phyloP scores from a whole-genome alignment of 257 asterid genomes.

The Nicotiana paniculata region DNA sequence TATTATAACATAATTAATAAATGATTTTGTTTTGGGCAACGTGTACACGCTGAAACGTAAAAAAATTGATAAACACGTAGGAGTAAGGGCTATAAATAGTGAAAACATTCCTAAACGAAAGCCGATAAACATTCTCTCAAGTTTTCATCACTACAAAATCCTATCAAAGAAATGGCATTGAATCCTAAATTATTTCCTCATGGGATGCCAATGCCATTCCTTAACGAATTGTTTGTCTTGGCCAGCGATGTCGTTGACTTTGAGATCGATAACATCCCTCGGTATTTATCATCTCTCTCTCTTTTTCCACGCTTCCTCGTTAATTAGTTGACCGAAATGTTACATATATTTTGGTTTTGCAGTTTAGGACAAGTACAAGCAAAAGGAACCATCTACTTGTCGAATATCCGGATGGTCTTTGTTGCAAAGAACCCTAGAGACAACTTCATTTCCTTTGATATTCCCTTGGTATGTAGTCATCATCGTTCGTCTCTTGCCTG shows the following conservation, averaged over 20 bases:
- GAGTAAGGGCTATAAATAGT: too few relatives aligned
- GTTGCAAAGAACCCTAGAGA: slow-evolving; percentile 67
- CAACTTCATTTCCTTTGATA: slow-evolving; percentile 59
- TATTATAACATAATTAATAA: too few relatives aligned
- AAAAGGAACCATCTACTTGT: slow-evolving; percentile 80
- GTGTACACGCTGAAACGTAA: too few relatives aligned
- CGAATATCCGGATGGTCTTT: slow-evolving; percentile 90
- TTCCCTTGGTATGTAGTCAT: slow-evolving; percentile 65
- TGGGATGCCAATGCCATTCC: slow-evolving; percentile 1
- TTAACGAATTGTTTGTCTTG: background rate
- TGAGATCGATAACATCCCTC: background rate
- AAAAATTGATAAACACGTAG: too few relatives aligned
- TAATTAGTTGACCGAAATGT: too few relatives aligned
- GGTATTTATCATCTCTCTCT: background rate
- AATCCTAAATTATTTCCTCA: slow-evolving; percentile 2
- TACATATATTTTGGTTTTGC: slow-evolving; percentile 2
- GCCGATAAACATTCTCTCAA: too few relatives aligned
- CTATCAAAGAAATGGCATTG: background rate
- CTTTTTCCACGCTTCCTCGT: background rate
- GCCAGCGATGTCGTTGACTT: background rate
- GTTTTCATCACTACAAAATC: too few relatives aligned
- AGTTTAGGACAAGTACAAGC: slow-evolving; percentile 74
- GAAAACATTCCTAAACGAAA: too few relatives aligned
- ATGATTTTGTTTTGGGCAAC: too few relatives aligned
- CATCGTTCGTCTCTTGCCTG: background rate